These are phyloP conservation scores for Anisogramma anomala DNA, from an alignment of 2,329 filamentous ascomycete species.

Conservation along the genomic window DNA sequence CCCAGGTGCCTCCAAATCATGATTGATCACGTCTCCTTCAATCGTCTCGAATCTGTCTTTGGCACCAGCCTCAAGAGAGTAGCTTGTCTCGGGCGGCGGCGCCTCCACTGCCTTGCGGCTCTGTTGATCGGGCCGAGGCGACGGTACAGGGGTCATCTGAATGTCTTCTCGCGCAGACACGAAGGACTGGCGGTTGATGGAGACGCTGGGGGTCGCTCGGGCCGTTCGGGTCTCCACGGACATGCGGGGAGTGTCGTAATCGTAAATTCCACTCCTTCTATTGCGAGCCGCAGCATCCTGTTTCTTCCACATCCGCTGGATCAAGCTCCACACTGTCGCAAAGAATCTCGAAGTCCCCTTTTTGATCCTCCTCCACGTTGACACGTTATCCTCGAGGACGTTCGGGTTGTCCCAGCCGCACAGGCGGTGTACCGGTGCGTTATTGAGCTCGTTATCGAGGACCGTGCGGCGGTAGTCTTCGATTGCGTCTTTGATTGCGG, in stretches of 20 bases:
- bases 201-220: conserved; percentile 40
- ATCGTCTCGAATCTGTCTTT: conserved; percentile 32
- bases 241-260: conserved; percentile 46
- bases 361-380: conserved; percentile 77
- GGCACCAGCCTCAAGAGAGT: conserved; percentile 25
- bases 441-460: conserved; percentile 89
- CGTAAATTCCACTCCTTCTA: conserved; percentile 36
- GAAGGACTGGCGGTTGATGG: conserved; percentile 37
- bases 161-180: conserved; percentile 58
- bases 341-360: conserved; percentile 64
- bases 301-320: conserved; percentile 37
- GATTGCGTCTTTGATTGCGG: conserved; percentile 85
- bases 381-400: conserved; percentile 74
- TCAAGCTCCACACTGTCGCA: conserved; percentile 39
- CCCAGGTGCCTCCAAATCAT: conserved; percentile 49
- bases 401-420: conserved; percentile 90
- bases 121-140: conserved; percentile 48
- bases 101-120: conserved; percentile 22
- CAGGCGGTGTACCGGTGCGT: conserved; percentile 84
- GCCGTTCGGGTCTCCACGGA: conserved; percentile 53
- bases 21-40: conserved; percentile 58
- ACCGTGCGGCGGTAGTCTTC: conserved; percentile 90
- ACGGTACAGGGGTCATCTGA: conserved; percentile 91
- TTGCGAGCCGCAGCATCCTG: conserved; percentile 36
- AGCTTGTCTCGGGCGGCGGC: conserved; percentile 22